phyloP scores from a whole-genome alignment of 257 asterid genomes.

The Scutellaria barbata region DNA sequence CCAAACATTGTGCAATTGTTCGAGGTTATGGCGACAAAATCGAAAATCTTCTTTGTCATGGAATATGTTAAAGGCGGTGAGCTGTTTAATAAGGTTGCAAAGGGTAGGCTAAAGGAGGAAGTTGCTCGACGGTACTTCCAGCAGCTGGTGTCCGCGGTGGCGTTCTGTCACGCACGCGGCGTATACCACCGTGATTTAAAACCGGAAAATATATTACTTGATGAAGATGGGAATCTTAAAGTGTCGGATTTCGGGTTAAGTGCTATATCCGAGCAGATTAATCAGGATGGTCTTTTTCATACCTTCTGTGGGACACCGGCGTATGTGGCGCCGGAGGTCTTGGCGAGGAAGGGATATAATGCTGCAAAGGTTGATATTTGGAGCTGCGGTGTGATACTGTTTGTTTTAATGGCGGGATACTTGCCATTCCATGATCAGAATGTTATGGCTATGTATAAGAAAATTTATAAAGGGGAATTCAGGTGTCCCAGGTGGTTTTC shows the following conservation, averaged over 20 bases:
- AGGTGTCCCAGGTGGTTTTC: slow-evolving; percentile 97
- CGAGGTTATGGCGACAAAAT: slow-evolving; percentile 94
- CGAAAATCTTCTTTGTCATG: slow-evolving; percentile 88
- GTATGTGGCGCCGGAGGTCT: slow-evolving; percentile 93
- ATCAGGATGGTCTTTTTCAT: slow-evolving; percentile 87
- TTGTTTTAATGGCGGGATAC: slow-evolving; percentile 92
- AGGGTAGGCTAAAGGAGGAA: slow-evolving; percentile 88
- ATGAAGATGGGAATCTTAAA: slow-evolving; percentile 82
- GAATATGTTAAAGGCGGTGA: slow-evolving; percentile 94
- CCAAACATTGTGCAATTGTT: slow-evolving; percentile 89
- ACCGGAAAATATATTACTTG: slow-evolving; percentile 80
- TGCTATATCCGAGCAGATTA: slow-evolving; percentile 88
- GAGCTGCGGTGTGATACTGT: slow-evolving; percentile 93
- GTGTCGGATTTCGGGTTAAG: slow-evolving; percentile 94
- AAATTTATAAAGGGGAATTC: slow-evolving; percentile 87
- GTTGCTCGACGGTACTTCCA: slow-evolving; percentile 78
- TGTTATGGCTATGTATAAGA: slow-evolving; percentile 90
- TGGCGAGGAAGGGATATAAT: slow-evolving; percentile 82
- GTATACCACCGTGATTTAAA: slow-evolving; percentile 92
- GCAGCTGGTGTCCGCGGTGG: slow-evolving; percentile 81
- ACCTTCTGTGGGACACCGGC: slow-evolving; percentile 97
- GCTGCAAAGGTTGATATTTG: slow-evolving; percentile 95
- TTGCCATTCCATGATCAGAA: slow-evolving; percentile 90
- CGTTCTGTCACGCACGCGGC: slow-evolving; percentile 95
- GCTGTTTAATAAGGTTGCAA: slow-evolving; percentile 85